Evolutionary conservation across 1,284 basidiomycete genomes (phyloP).

Genomic region (Xerocomus amazonicus): DNA sequence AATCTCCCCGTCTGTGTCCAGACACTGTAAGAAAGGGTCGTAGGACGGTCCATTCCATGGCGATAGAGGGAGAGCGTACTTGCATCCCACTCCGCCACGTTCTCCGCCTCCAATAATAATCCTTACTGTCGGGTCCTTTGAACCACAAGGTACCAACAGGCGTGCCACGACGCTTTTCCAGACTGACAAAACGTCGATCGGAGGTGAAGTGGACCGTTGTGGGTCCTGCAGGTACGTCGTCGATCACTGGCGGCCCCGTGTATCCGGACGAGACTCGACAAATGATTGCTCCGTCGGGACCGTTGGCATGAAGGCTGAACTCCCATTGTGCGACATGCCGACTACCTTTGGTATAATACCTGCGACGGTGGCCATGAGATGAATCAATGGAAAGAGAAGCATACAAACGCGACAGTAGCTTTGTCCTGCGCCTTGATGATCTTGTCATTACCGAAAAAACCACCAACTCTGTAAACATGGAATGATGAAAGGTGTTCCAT

Average conservation of each 20-base stretch:
- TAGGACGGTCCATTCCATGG: background rate
- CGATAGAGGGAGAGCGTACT: constrained; percentile 8
- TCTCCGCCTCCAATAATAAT: constrained; percentile 23
- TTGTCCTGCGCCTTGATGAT: constrained; percentile 27
- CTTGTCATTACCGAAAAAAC: constrained; percentile 23
- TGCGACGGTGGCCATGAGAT: constrained; percentile 1
- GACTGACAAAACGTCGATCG: constrained; percentile 1
- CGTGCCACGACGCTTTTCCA: constrained; percentile 14
- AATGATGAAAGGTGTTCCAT: constrained; percentile 8
- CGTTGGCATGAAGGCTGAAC: constrained; percentile 17
- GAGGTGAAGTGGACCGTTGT: constrained; percentile 17
- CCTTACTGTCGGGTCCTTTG: constrained; percentile 18
- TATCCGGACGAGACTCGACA: constrained; percentile 25
- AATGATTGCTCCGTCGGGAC: constrained; percentile 16
- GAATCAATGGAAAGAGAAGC: background rate
- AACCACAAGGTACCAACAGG: constrained; percentile 21
- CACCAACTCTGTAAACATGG: constrained; percentile 27
- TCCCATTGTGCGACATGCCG: constrained; percentile 21
- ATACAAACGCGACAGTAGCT: constrained; percentile 18
- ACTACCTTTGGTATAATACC: constrained; percentile 24
- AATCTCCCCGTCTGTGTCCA: constrained; percentile 16
- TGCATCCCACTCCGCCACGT: constrained; percentile 23
- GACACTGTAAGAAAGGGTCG: constrained; percentile 12
- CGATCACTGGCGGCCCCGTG: constrained; percentile 12
- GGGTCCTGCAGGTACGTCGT: constrained; percentile 2